Conservation (phyloP, 257 asterid genomes). For the Jasminum sambac region DNA sequence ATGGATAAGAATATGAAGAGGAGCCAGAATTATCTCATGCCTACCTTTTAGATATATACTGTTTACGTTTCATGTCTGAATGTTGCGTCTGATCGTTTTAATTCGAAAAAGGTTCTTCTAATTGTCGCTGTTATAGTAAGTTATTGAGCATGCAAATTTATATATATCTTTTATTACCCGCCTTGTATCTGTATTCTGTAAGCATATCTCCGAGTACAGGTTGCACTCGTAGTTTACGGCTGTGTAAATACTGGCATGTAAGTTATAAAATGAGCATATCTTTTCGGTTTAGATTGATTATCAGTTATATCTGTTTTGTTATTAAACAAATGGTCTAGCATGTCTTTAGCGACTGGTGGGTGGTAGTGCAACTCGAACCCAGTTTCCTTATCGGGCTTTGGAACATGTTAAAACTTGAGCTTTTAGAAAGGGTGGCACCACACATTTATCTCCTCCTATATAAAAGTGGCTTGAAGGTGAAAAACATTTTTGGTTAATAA, state of each 20-base stretch:
- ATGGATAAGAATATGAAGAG: neutral
- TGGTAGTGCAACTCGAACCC: neutral
- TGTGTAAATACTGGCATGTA: neutral
- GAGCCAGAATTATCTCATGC: conserved; percentile 1
- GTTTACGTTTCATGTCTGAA: neutral
- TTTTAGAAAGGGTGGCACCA: neutral
- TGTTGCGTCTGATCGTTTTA: conserved; percentile 9
- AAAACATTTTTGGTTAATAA: no score
- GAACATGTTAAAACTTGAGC: neutral
- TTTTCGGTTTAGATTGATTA: neutral
- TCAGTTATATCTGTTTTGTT: neutral
- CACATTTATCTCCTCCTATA: no score
- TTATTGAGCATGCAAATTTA: neutral
- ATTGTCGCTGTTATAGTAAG: neutral
- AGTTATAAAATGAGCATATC: neutral
- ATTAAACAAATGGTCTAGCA: neutral
- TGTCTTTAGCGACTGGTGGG: neutral
- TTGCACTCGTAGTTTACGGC: neutral
- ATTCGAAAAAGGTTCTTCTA: neutral
- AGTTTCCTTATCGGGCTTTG: neutral
- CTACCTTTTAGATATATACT: conserved; percentile 5
- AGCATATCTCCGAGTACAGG: neutral
- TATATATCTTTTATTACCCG: neutral
- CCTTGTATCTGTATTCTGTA: neutral
- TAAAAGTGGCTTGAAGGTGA: no score